Evolutionary conservation across 1,284 basidiomycete species (phyloP), one percentile per base, ranked within the genome.

Genomic region (Malassezia caprae): DNA sequence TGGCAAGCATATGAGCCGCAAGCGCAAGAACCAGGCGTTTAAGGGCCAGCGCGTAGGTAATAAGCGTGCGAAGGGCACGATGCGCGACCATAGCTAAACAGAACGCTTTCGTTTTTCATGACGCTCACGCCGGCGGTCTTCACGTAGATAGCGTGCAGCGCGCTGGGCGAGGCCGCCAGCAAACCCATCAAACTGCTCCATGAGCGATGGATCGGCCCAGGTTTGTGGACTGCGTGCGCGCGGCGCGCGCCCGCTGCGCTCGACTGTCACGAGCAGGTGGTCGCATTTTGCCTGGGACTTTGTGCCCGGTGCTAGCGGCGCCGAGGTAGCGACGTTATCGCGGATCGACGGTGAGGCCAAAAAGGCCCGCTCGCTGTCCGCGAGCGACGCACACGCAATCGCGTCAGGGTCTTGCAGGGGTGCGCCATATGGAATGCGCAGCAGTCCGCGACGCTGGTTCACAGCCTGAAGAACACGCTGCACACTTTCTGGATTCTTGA

Each of bases 1-100:
- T 15, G 35, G 43, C 7, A 66, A 65, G 60, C 64, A 66, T 41
- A 56, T 54, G 35, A 60, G 47, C 35, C 53, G 64, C 26, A 66
- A 64, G 52, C 56, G 64, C 26, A 66, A 66, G 53, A 58, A 58
- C 32, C 45, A 42, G n/a, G 42, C 39, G 6, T 56, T 35, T 44
- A 50, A 50, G 21, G 50, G 46, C 23, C 21, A 23, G 23, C 53
- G 53, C n/a, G 19, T 39, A n/a, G 28, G 30, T 8, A 49, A 49
- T 32, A 40, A 48, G 30, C 45, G 45, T 17, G 32, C 34, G 3
- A 48, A 39, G 13, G 26, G n/a, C 15, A 32, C 39, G 5, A 27
- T 40, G 19, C 17, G 28, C 19, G 12, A 31, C 31, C 21, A 19
- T 46, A 31, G 44, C 8, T 17, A 34, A 5, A 6, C n/a, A 39